Conservation (phyloP, 192 early-diverging fungal species). For the Coemansia sp. region DNA sequence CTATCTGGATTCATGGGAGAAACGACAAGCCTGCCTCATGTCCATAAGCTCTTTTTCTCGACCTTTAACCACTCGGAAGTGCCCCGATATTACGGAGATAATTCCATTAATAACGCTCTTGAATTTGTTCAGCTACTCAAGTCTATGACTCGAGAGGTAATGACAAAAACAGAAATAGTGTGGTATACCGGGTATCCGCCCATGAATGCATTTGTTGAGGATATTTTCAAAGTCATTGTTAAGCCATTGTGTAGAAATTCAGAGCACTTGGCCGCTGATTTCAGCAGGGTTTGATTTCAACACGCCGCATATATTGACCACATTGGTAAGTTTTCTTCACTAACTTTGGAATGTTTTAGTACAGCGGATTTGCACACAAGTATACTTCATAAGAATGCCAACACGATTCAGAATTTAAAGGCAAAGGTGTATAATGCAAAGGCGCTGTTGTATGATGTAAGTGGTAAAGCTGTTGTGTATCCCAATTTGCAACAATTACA, state of each 20-base stretch:
- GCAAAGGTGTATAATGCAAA: no score
- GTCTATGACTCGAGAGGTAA: neutral
- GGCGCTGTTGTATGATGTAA: neutral
- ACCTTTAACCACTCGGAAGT: neutral
- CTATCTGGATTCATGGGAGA: neutral
- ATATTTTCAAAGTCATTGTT: neutral
- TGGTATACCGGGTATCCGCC: neutral
- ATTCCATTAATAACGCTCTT: neutral
- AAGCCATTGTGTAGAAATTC: neutral
- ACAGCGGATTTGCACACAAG: no score
- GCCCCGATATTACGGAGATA: no score
- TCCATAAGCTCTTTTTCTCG: neutral
- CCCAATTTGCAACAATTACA: slow-evolving; percentile 6
- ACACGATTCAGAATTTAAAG: neutral
- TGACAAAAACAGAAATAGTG: neutral
- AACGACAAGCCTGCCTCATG: neutral
- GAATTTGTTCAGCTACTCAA: neutral
- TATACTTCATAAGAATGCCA: neutral
- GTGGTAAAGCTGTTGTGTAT: neutral
- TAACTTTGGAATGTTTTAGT: neutral
- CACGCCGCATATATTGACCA: neutral
- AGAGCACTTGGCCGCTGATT: neutral
- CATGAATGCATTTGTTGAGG: neutral
- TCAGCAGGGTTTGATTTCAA: neutral
- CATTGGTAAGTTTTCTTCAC: neutral